A percentile compares a stretch with the other conserved stretches of the same genome.
These are phyloP conservation scores for Ajuga chamaepitys DNA, from an alignment of 257 asterid genomes.

Conservation along the genomic window DNA sequence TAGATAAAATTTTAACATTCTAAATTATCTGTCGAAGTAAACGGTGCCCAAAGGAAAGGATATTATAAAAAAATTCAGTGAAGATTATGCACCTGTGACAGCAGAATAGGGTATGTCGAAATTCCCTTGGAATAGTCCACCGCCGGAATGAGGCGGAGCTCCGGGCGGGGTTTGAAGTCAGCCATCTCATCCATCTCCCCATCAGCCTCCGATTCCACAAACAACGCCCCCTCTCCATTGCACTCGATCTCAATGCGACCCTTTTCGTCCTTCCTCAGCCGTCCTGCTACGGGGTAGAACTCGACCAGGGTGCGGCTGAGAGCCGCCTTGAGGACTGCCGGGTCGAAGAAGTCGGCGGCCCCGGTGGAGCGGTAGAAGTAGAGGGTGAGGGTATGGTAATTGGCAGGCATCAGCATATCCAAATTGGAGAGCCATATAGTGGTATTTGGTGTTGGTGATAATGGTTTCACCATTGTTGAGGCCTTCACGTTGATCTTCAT, in stretches of 20 bases:
- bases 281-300: too few relatives aligned
- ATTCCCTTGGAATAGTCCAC: constrained; percentile 65
- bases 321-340: not conserved
- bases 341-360: not conserved
- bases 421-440: not conserved
- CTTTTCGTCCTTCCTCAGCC: not conserved
- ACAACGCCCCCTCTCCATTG: constrained; percentile 3
- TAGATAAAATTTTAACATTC: too few relatives aligned
- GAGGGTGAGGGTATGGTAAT: not conserved
- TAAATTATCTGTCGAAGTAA: too few relatives aligned
- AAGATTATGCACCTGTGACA: constrained; percentile 66
- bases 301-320: not conserved
- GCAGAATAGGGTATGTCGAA: constrained; percentile 43
- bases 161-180: constrained; percentile 9
- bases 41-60: too few relatives aligned
- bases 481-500: not conserved
- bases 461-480: not conserved
- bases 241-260: constrained; percentile 5
- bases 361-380: not conserved
- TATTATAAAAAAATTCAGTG: too few relatives aligned
- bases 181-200: not conserved
- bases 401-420: not conserved
- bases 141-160: constrained; percentile 62
- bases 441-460: not conserved
- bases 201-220: constrained; percentile 3